phyloP scores from a whole-genome alignment of 257 asterid species.

The Scutellaria minor region DNA sequence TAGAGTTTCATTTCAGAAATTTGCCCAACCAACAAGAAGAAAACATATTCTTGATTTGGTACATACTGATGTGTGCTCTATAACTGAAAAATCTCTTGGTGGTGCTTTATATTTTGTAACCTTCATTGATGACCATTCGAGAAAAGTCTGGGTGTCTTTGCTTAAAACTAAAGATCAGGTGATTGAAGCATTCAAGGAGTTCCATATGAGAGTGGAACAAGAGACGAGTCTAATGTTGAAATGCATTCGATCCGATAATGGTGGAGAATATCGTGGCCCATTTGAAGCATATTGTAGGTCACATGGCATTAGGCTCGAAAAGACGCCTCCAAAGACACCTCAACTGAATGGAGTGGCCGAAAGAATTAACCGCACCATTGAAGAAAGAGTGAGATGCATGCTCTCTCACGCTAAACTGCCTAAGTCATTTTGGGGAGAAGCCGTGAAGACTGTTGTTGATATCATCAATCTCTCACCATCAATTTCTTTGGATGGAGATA shows the following conservation, averaged over 20 bases:
- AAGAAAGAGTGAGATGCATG: too few relatives aligned
- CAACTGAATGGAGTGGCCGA: too few relatives aligned
- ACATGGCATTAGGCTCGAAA: too few relatives aligned
- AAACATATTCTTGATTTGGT: too few relatives aligned
- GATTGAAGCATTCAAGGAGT: conserved; percentile 16
- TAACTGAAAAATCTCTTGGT: conserved; percentile 10
- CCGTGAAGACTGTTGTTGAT: neutral
- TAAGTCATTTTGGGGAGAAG: neutral
- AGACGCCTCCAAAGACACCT: too few relatives aligned
- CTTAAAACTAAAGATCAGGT: conserved; percentile 4
- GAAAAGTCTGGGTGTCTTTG: neutral
- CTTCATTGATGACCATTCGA: conserved; percentile 1
- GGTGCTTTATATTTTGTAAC: conserved; percentile 11
- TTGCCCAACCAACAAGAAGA: neutral
- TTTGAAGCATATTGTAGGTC: conserved; percentile 8
- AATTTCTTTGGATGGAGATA: too few relatives aligned
- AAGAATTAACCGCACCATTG: too few relatives aligned
- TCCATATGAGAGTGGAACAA: neutral
- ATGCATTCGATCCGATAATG: neutral
- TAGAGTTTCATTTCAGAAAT: conserved; percentile 1
- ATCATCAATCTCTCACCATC: too few relatives aligned
- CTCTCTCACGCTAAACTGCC: too few relatives aligned
- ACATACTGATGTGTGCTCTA: too few relatives aligned
- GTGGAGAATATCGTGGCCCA: neutral
- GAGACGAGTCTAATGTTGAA: neutral